Evolutionary conservation across 2,329 filamentous ascomycete species (phyloP).

Genomic region (Aureobasidium sp.): DNA sequence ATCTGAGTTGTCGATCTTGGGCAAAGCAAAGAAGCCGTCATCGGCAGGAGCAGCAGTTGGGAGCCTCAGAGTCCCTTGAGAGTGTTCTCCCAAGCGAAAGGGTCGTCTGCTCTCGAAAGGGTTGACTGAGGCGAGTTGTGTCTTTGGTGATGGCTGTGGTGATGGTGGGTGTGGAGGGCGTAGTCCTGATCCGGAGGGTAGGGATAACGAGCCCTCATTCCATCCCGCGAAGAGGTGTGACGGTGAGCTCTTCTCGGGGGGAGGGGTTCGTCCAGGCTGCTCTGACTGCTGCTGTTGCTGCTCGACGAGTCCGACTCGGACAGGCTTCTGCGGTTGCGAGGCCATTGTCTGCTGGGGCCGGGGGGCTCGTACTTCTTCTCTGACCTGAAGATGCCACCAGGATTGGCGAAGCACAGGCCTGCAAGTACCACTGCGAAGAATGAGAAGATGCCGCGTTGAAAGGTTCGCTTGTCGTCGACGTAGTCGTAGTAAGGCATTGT

Average conservation of each 20-base stretch:
- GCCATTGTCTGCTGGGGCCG: slow-evolving; percentile 15
- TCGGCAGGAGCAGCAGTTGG: not conserved
- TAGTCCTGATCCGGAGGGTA: not conserved
- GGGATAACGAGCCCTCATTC: slow-evolving; percentile 7
- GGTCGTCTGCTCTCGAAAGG: slow-evolving; percentile 3
- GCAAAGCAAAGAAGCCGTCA: not conserved
- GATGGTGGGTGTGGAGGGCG: not conserved
- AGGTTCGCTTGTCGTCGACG: slow-evolving; percentile 23
- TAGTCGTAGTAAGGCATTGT: slow-evolving; percentile 19
- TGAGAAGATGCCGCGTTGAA: slow-evolving; percentile 25
- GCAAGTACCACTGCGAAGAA: slow-evolving; percentile 21
- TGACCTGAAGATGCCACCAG: slow-evolving; percentile 26
- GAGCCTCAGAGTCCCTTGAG: not conserved
- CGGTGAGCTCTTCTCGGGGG: slow-evolving; percentile 17
- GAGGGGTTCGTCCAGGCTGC: slow-evolving; percentile 20
- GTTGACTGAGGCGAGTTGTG: not conserved
- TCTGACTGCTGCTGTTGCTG: slow-evolving; percentile 17
- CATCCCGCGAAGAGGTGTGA: slow-evolving; percentile 7
- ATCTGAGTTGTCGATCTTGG: not conserved
- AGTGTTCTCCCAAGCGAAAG: slow-evolving; percentile 10
- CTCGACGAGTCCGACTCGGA: slow-evolving; percentile 8
- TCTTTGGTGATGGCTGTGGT: slow-evolving; percentile 12
- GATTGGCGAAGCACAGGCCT: slow-evolving; percentile 27
- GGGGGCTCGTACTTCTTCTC: slow-evolving; percentile 20
- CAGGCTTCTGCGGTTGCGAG: slow-evolving; percentile 16